Percentiles rank a stretch among this genome's conserved stretches.
phyloP scores from a whole-genome alignment of 2,329 filamentous ascomycete genomes.

The Apiospora hydei region DNA sequence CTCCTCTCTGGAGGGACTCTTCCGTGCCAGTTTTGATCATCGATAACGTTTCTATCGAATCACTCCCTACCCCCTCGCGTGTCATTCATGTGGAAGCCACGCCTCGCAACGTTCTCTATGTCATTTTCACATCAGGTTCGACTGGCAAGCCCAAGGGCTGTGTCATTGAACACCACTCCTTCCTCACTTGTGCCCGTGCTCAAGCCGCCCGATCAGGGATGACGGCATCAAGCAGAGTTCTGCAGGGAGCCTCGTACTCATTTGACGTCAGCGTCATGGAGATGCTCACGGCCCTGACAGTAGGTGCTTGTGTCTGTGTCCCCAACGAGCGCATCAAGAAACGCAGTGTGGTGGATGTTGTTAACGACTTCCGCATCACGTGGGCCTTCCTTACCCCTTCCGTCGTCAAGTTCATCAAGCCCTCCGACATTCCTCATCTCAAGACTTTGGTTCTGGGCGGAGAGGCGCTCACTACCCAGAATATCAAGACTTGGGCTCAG shows the following conservation, averaged over 20 bases:
- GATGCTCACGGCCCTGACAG: constrained; percentile 58
- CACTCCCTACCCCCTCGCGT: constrained; percentile 1
- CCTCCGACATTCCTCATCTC: constrained; percentile 10
- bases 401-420: constrained; percentile 24
- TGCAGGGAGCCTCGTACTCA: constrained; percentile 45
- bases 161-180: constrained; percentile 13
- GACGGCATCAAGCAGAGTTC: constrained; percentile 36
- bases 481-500: constrained; percentile 20
- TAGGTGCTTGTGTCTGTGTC: constrained; percentile 67
- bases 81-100: neutral
- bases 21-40: neutral
- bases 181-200: neutral
- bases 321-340: constrained; percentile 51
- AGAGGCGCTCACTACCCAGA: neutral
- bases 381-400: constrained; percentile 27
- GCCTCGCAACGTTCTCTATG: constrained; percentile 11
- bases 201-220: constrained; percentile 51
- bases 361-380: constrained; percentile 26
- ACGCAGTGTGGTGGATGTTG: constrained; percentile 40
- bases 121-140: constrained; percentile 22
- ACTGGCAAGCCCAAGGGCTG: constrained; percentile 23
- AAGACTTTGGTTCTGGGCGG: constrained; percentile 2
- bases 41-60: constrained; percentile 15
- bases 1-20: constrained; percentile 6
- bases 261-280: constrained; percentile 62